Conservation (phyloP, 345 rosid genomes). For the Gossypium mustelinum region DNA sequence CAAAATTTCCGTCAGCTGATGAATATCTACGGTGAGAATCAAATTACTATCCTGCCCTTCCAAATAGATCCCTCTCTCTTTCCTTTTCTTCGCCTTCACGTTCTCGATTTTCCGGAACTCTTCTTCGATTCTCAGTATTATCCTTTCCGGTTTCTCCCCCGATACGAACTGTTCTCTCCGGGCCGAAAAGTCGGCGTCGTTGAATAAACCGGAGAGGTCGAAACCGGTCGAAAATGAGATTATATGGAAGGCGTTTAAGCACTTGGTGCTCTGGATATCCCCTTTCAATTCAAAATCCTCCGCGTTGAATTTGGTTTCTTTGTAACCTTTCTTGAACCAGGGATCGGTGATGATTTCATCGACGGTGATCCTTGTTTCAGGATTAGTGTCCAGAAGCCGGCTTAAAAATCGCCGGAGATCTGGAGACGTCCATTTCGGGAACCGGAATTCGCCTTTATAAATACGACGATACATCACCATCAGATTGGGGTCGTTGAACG, state of each 20-base stretch:
- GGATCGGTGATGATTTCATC: conserved; percentile 66
- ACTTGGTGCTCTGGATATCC: conserved; percentile 16
- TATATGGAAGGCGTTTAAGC: conserved; percentile 60
- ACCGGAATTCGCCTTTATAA: conserved; percentile 71
- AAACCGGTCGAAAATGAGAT: conserved; percentile 59
- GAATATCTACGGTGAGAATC: conserved; percentile 36
- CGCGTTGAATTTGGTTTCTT: conserved; percentile 28
- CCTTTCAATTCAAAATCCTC: conserved; percentile 51
- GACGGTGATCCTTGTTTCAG: conserved; percentile 67
- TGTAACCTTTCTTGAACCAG: conserved; percentile 61
- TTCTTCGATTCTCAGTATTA: conserved; percentile 44
- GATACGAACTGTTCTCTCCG: conserved; percentile 52
- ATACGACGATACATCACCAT: conserved; percentile 91
- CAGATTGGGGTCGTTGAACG: conserved; percentile 76
- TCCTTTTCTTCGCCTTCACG: conserved; percentile 28
- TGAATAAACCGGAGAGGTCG: conserved; percentile 45
- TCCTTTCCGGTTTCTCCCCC: conserved; percentile 35
- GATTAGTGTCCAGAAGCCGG: conserved; percentile 70
- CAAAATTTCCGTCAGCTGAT: conserved; percentile 55
- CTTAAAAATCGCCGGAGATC: conserved; percentile 51
- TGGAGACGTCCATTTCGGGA: conserved; percentile 91
- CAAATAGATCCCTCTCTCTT: conserved; percentile 35
- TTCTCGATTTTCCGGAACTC: conserved; percentile 35
- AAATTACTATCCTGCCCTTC: conserved; percentile 59
- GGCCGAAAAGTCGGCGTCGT: conserved; percentile 27